A percentile compares a stretch with the other conserved stretches of the same genome.
These are phyloP conservation scores for Stephanodiscus triporus DNA, from an alignment of 108 stramenopile species.

Conservation along the genomic window DNA sequence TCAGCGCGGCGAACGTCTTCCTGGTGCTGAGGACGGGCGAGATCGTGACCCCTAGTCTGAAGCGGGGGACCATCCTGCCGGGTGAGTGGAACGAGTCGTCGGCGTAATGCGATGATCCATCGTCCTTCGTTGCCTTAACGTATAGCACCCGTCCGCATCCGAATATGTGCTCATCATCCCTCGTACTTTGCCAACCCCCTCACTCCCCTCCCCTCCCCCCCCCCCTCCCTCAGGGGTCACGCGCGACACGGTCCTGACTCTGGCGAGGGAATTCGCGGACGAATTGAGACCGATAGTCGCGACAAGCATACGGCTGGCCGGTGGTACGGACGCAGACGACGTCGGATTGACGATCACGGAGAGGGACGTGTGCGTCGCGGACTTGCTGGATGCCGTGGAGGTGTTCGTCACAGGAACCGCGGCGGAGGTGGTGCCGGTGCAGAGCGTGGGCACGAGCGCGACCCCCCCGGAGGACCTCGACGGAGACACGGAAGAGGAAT, in stretches of 20 bases:
- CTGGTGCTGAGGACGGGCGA: conserved; percentile 79
- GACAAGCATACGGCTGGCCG: conserved; percentile 42
- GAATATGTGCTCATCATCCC: not conserved
- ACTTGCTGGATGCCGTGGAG: conserved; percentile 74
- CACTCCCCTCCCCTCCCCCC: too few relatives aligned
- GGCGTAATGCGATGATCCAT: not conserved
- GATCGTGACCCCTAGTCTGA: conserved; percentile 80
- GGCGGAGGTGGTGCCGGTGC: conserved; percentile 79
- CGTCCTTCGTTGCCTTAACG: not conserved
- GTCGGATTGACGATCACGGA: conserved; percentile 58
- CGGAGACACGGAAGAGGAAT: conserved; percentile 57
- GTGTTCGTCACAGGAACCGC: conserved; percentile 85
- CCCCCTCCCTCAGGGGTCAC: conserved; percentile 50
- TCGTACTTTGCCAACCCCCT: too few relatives aligned
- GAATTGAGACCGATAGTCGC: conserved; percentile 64
- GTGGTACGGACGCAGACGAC: conserved; percentile 34
- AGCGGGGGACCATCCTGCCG: conserved; percentile 81
- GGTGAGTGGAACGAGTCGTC: conserved; percentile 18
- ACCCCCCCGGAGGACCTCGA: conserved; percentile 43
- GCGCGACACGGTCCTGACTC: conserved; percentile 67
- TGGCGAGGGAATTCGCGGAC: conserved; percentile 65
- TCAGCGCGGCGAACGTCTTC: conserved; percentile 85
- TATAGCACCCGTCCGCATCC: too few relatives aligned
- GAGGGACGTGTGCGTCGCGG: conserved; percentile 74
- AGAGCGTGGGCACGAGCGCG: conserved; percentile 65